Evolutionary conservation across 768 basidiomycete genomes (phyloP).

Genomic region (Punctularia strigosozonata): DNA sequence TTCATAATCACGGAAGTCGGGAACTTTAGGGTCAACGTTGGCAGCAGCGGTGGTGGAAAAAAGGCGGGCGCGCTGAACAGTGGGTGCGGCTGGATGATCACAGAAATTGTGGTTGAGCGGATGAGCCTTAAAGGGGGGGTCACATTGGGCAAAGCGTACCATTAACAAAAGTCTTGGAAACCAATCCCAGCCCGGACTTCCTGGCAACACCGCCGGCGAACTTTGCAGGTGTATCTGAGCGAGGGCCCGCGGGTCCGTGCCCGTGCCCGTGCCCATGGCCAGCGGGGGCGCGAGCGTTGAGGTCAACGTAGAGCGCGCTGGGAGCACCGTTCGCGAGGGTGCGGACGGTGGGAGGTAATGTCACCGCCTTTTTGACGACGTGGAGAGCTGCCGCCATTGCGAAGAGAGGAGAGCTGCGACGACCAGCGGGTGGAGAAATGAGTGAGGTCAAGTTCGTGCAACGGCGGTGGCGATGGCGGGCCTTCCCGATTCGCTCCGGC

Average conservation of each 20-base stretch:
- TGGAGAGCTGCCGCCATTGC: slow-evolving; percentile 54
- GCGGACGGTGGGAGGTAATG: slow-evolving; percentile 71
- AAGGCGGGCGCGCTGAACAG: slow-evolving; percentile 36
- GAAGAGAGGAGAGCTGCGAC: slow-evolving; percentile 9
- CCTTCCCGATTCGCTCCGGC: no score
- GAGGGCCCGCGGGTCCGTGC: slow-evolving; percentile 40
- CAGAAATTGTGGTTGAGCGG: no score
- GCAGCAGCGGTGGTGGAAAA: slow-evolving; percentile 65
- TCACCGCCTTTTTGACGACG: slow-evolving; percentile 73
- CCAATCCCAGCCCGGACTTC: slow-evolving; percentile 38
- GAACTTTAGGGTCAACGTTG: slow-evolving; percentile 63
- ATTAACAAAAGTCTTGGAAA: slow-evolving; percentile 50
- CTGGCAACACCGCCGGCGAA: slow-evolving; percentile 50
- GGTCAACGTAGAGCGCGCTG: slow-evolving; percentile 59
- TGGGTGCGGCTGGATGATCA: no score
- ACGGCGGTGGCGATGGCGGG: no score
- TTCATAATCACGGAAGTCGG: slow-evolving; percentile 81
- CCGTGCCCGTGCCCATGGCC: slow-evolving; percentile 43
- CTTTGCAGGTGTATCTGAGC: slow-evolving; percentile 48
- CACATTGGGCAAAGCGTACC: no score
- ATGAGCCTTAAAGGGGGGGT: no score
- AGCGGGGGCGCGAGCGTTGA: slow-evolving; percentile 52
- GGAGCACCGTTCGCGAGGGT: slow-evolving; percentile 75
- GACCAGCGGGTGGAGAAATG: slow-evolving; percentile 1
- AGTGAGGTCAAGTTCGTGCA: background rate